Base-by-base conservation (phyloP, 768 basidiomycete genomes). In the Termitomyces sp. region DNA sequence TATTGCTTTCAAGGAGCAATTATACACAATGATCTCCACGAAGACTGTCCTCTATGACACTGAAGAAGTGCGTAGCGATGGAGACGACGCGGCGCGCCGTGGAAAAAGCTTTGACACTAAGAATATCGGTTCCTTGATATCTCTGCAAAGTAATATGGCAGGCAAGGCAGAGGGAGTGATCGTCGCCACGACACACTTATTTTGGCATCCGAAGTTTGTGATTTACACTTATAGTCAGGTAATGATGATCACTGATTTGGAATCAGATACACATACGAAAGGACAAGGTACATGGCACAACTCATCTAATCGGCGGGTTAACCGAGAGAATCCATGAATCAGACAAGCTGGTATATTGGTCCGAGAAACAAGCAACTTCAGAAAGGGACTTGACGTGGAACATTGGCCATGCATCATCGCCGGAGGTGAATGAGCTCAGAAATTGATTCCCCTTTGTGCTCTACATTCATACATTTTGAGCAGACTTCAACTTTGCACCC, bases 401-500 rank as follows among this genome's bases (percentile, higher is more conserved):
- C 59, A 77, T 46, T 96, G 93, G 93, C 89, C 94, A 0, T 87
- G 86, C 56, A 75, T 95, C 56, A 74, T 97, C 39, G 84, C 89
- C 0, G 95, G 95, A 68, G 94, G 95, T 92, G 68, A 65, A 49
- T 18, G 10, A 29, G 16, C 39, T 20, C 16, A 15, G n/a, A n/a
- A 26, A 2, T 51, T 51, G 18, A 5, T 13, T 28, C 36, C 24
- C 8, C 26, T 13, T 59, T 41, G 36, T 36, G 18, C 3, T n/a
- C 42, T 18, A 45, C 18, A 37, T 58, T 49, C n/a, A 49, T 60
- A 34, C 24, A 57, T 26, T 51, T 31, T 34, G 18, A 44, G 7
- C 54, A 95, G 95, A 98, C 70, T 94, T 97, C 74, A 98, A 98
- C 70, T 91, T 92, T 54, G 71, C 84, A 15, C 96, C 96, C 0